Evolutionary conservation across 176 grass and related monocot genomes (phyloP), one percentile per base, ranked within the genome.

Genomic region (Cenchrus fungigraminus): DNA sequence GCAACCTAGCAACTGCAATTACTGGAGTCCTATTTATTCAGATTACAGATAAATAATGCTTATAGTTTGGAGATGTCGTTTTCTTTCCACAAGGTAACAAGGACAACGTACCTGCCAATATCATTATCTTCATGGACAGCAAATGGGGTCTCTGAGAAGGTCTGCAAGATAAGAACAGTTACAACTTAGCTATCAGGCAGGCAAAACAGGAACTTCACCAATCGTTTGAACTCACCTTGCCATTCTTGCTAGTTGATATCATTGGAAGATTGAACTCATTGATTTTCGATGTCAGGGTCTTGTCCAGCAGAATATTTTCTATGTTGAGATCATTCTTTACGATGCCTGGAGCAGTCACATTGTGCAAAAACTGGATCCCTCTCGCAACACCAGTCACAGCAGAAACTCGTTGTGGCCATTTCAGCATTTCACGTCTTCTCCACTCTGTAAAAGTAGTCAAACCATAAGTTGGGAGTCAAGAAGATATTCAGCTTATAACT

Each of bases 311-410:
- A 82, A 99, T 85, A 80, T 89, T 92, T 65, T 96, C 86, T 6
- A 90, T 87, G 77, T 77, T 86, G 61, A 96, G 66, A 86, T 94
- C 72, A 55, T 96, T 99, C 79, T 86, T 82, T 59, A 90, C 71
- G 61, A 94, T 89, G 14, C 92, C 88, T 28, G 93, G 89, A 73
- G 86, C 89, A 40, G 86, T 87, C 64, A 91, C 66, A 11, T 87
- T 92, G 82, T 99, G 93, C 84, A 99, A 87, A 73, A 99, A 99
- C 44, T 99, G 91, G 49, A 96, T 90, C 31, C 97, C 97, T 86
- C 90, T 96, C 1, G 84, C 93, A 46, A 94, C 72, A 79, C 97
- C 97, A 59, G 96, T 91, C 25, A 84, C 67, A 61, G 97, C 88
- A 25, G 86, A 74, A 44, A 99, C 91, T 61, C 97, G 92, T 19